These are phyloP conservation scores for Aspergillus transmontanensis DNA, from an alignment of 2,329 filamentous ascomycete genomes.

Conservation along the genomic window DNA sequence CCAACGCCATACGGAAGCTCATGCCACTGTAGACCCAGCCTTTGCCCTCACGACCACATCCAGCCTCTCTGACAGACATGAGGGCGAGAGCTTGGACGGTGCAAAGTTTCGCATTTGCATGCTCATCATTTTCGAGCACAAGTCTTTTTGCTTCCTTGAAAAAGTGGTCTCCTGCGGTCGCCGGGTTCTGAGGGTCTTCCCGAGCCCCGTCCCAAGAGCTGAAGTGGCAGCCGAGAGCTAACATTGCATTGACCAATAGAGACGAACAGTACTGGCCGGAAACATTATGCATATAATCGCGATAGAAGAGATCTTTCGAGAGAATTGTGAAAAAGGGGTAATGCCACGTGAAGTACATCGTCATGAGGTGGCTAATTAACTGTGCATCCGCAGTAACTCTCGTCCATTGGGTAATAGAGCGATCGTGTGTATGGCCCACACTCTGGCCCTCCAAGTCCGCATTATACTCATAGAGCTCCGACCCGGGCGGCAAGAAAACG, in stretches of 20 bases:
- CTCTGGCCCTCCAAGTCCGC: constrained; percentile 47
- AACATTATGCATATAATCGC: constrained; percentile 75
- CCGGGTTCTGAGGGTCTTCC: constrained; percentile 70
- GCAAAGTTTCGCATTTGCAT: constrained; percentile 82
- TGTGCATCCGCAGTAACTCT: constrained; percentile 77
- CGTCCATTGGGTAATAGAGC: constrained; percentile 85
- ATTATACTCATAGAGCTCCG: constrained; percentile 45
- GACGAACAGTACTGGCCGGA: constrained; percentile 81
- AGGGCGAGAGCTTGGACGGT: constrained; percentile 91
- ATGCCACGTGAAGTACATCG: constrained; percentile 98
- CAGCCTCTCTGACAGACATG: constrained; percentile 95
- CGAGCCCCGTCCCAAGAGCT: constrained; percentile 75
- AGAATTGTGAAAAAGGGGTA: constrained; percentile 94
- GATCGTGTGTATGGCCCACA: constrained; percentile 56
- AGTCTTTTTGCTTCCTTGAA: constrained; percentile 90
- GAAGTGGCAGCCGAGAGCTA: constrained; percentile 92
- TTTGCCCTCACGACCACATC: constrained; percentile 89
- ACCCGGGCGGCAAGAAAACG: constrained; percentile 69
- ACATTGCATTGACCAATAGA: constrained; percentile 88
- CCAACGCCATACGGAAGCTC: constrained; percentile 96
- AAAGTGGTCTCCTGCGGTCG: constrained; percentile 93
- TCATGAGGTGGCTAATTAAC: constrained; percentile 82
- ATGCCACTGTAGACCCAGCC: constrained; percentile 99
- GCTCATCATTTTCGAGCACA: constrained; percentile 88
- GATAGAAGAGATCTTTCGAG: constrained; percentile 82